A percentile compares a stretch with the other conserved stretches of the same genome.
Conservation (phyloP, 2,329 filamentous ascomycete genomes). For the Alternaria sp. region DNA sequence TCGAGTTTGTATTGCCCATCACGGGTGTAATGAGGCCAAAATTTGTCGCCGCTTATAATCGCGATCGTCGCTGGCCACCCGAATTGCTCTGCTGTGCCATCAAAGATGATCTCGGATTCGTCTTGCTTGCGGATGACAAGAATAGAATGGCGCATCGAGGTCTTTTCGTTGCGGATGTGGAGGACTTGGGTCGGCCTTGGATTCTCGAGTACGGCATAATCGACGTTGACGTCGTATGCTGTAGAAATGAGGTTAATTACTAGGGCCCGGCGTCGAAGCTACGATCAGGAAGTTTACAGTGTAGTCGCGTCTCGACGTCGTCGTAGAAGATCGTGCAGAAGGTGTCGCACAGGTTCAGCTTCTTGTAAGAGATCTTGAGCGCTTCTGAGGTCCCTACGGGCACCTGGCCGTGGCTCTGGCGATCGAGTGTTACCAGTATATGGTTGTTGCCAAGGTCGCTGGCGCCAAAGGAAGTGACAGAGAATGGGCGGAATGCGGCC, state of each 20-base stretch:
- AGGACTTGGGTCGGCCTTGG: not conserved
- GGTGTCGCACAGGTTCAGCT: not conserved
- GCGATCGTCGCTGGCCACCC: not conserved
- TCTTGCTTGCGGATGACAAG: not conserved
- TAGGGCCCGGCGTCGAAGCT: not conserved
- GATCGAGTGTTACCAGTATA: not conserved
- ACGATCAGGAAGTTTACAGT: not conserved
- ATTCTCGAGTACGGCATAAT: not conserved
- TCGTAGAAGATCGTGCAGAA: not conserved
- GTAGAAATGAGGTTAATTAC: not conserved
- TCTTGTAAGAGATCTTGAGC: not conserved
- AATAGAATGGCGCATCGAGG: not conserved
- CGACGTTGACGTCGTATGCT: not conserved
- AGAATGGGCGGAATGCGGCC: not conserved
- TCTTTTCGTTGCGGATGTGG: too few relatives aligned
- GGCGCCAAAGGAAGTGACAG: not conserved
- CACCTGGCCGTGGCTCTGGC: not conserved
- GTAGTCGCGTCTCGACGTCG: not conserved
- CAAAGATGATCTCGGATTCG: not conserved
- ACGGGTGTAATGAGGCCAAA: not conserved
- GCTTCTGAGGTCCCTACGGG: not conserved
- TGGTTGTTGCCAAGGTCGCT: not conserved
- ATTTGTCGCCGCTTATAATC: not conserved
- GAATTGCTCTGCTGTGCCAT: not conserved
- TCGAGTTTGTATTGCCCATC: not conserved